phyloP scores from a whole-genome alignment of 495 filamentous ascomycete genomes.

The Tuber umbilicatum region DNA sequence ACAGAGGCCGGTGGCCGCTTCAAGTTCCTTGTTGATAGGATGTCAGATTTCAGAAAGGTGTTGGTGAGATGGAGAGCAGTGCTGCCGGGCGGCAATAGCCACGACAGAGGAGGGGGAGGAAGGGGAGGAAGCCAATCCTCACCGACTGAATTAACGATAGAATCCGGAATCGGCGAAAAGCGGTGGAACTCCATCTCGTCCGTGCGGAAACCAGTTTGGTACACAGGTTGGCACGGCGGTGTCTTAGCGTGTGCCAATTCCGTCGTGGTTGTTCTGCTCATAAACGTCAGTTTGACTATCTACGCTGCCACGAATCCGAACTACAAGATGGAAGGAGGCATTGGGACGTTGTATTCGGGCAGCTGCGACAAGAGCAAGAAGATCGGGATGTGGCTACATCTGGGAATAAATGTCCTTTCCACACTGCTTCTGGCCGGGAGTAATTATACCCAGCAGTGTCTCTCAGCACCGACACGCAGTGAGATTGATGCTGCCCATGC shows the following conservation, averaged over 20 bases:
- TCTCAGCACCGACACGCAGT: slow-evolving; percentile 9
- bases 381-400: background rate
- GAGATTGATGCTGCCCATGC: slow-evolving; percentile 16
- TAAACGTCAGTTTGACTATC: slow-evolving; percentile 6
- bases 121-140: background rate
- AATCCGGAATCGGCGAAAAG: background rate
- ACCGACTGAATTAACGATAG: background rate
- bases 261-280: background rate
- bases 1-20: background rate
- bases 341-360: slow-evolving; percentile 7
- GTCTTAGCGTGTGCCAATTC: background rate
- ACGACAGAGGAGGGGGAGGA: background rate
- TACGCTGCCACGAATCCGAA: background rate
- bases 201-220: background rate
- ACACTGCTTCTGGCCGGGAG: slow-evolving; percentile 3
- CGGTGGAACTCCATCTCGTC: background rate
- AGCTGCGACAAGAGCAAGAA: slow-evolving; percentile 4
- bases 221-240: background rate
- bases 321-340: background rate
- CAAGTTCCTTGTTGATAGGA: background rate
- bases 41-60: background rate
- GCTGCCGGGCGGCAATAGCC: background rate
- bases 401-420: slow-evolving; percentile 3
- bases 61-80: background rate
- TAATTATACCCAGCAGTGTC: slow-evolving; percentile 16